Evolutionary conservation across 139 green algal species (phyloP), one percentile per base, ranked within the genome.

Genomic region (Chlorella vulgaris): DNA sequence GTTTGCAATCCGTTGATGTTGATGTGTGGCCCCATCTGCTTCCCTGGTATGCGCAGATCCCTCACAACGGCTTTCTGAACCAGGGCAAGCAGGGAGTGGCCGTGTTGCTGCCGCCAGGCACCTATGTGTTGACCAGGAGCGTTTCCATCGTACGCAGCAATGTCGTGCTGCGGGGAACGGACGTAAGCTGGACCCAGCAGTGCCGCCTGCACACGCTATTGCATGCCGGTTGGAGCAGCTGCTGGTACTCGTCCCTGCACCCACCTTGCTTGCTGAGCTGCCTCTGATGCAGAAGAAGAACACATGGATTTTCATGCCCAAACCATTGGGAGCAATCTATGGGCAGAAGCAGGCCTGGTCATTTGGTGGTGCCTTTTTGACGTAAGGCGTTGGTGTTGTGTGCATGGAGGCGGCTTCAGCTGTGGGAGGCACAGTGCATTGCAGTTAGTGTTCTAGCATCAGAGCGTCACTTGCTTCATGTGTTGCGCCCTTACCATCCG

Each of bases 291-390:
- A 78, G 71, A 3, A 35, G 13, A 33, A 21, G 8, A 22, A 67
- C 18, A 67, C 71, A 4, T 36, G 13, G n/a, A 42, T 76, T 18
- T 76, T 33, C 29, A 39, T 76, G 5, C 69, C 69, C 43, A 76
- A 63, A 29, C 26, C 39, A 26, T 42, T 76, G 69, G n/a, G n/a
- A 33, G 42, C 42, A 4, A 53, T 63, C 26, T 76, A 76, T 6
- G 69, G 69, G 6, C 40, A 13, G 1, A 31, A n/a, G 7, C n/a
- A 62, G 29, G 43, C 33, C 3, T 76, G 69, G 69, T 51, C 28
- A n/a, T 62, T 53, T 53, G 33, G 69, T 19, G 69, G 69, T 15
- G 69, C 22, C n/a, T 76, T 76, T 53, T 7, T 76, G 1, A 31
- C 62, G 69, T 76, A 42, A 76, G 55, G 18, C 21, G 15, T 21